Evolutionary conservation across 2,329 filamentous ascomycete genomes (phyloP).

Genomic region (Teratosphaeria zuluensis): DNA sequence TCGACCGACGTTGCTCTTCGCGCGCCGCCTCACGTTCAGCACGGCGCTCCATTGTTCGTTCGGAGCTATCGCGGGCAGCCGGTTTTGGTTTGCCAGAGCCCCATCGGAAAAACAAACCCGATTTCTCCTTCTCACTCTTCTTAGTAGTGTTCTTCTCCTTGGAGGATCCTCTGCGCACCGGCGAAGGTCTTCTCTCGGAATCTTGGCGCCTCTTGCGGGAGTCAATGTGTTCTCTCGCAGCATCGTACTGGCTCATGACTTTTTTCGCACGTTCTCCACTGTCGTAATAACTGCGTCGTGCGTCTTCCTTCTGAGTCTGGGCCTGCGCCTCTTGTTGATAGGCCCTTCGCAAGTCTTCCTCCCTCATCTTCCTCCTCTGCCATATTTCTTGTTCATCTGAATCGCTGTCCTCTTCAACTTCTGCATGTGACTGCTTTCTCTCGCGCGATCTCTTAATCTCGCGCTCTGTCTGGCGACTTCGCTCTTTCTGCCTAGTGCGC

Average conservation of each 20-base stretch:
- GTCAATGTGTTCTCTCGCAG: slow-evolving; percentile 21
- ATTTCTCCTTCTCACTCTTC: slow-evolving; percentile 15
- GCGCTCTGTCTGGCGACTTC: slow-evolving; percentile 29
- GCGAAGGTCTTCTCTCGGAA: slow-evolving; percentile 17
- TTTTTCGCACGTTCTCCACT: slow-evolving; percentile 15
- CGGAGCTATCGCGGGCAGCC: slow-evolving; percentile 10
- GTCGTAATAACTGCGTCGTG: slow-evolving; percentile 15
- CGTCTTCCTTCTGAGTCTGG: slow-evolving; percentile 14
- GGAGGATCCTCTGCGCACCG: slow-evolving; percentile 17
- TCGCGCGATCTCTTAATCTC: slow-evolving; percentile 32
- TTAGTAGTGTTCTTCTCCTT: slow-evolving; percentile 19
- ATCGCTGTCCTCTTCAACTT: slow-evolving; percentile 24
- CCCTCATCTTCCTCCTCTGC: slow-evolving; percentile 10
- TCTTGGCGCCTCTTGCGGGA: slow-evolving; percentile 6
- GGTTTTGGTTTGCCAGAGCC: slow-evolving; percentile 15
- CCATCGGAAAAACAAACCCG: slow-evolving; percentile 16
- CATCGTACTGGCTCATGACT: slow-evolving; percentile 14
- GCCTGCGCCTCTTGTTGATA: slow-evolving; percentile 14
- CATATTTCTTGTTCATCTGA: slow-evolving; percentile 15
- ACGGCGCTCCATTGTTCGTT: slow-evolving; percentile 4
- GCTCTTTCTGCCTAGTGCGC: slow-evolving; percentile 29
- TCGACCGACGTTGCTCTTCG: slow-evolving; percentile 15
- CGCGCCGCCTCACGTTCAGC: slow-evolving; percentile 9
- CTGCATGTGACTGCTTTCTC: slow-evolving; percentile 24
- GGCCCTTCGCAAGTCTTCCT: slow-evolving; percentile 16